phyloP scores from a whole-genome alignment of 208 protist genomes.

The Porcisia hertigi region DNA sequence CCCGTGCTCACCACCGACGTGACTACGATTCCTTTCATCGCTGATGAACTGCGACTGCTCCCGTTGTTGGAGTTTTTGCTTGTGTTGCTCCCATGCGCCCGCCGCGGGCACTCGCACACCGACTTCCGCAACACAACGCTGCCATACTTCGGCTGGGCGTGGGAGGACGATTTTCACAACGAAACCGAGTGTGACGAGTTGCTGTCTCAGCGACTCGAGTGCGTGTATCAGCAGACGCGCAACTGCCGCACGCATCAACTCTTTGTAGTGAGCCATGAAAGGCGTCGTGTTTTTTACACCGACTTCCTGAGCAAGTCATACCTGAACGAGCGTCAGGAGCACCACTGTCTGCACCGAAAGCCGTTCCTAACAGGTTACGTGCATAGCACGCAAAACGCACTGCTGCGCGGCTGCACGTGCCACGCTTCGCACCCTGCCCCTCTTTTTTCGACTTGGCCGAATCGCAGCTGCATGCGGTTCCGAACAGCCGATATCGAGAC shows the following conservation, averaged over 20 bases:
- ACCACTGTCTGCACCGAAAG: conserved; percentile 27
- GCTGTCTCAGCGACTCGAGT: conserved; percentile 54
- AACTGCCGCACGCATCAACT: conserved; percentile 13
- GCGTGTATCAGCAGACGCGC: conserved; percentile 59
- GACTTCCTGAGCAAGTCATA: conserved; percentile 33
- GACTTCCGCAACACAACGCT: conserved; percentile 60
- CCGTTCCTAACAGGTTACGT: conserved; percentile 29
- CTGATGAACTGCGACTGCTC: conserved; percentile 60
- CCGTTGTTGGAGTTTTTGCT: conserved; percentile 76
- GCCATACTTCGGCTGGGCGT: conserved; percentile 68
- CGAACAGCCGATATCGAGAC: conserved; percentile 14
- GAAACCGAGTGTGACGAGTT: conserved; percentile 56
- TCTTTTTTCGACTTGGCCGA: conserved; percentile 33
- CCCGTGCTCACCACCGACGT: conserved; percentile 36
- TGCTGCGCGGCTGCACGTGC: conserved; percentile 27
- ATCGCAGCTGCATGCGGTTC: conserved; percentile 27
- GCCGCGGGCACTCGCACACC: conserved; percentile 28
- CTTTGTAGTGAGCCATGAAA: conserved; percentile 26
- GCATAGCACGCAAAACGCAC: conserved; percentile 30
- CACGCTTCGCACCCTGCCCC: conserved; percentile 22
- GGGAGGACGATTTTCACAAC: conserved; percentile 90
- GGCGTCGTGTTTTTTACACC: conserved; percentile 32
- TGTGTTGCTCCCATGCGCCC: conserved; percentile 49
- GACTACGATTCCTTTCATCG: conserved; percentile 55
- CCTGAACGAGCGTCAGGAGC: conserved; percentile 27